A percentile compares a stretch with the other conserved stretches of the same genome.
phyloP scores from a whole-genome alignment of 768 basidiomycete species.

The Kwoniella bestiolae region DNA sequence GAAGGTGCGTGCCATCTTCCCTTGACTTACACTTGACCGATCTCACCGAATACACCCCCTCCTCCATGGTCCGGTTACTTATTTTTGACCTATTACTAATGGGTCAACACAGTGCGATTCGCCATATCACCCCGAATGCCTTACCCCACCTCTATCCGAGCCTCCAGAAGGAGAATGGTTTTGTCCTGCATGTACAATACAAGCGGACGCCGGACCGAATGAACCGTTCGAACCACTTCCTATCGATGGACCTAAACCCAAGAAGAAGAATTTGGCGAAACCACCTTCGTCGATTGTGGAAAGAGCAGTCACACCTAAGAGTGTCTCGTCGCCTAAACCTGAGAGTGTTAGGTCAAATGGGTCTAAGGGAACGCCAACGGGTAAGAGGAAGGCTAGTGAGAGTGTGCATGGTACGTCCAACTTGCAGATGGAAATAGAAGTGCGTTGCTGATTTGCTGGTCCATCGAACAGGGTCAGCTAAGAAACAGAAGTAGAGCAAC shows the following conservation, averaged over 20 bases:
- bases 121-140: conserved; percentile 82
- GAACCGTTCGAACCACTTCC: conserved; percentile 16
- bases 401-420: conserved; percentile 12
- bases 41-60: too few species aligned
- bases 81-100: too few species aligned
- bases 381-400: conserved; percentile 10
- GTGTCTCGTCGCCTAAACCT: not conserved
- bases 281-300: not conserved
- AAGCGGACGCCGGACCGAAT: conserved; percentile 21
- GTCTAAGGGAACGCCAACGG: conserved; percentile 6
- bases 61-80: too few species aligned
- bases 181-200: conserved; percentile 69
- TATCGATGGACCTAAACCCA: conserved; percentile 10
- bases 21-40: not conserved
- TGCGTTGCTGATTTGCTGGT: not conserved
- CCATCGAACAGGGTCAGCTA: conserved; percentile 15
- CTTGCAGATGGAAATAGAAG: not conserved
- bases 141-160: conserved; percentile 72
- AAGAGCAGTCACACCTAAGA: not conserved
- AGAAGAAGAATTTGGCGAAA: not conserved
- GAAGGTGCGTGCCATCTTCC: conserved; percentile 65
- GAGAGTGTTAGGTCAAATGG: conserved; percentile 1
- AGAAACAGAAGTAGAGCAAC: conserved; percentile 13
- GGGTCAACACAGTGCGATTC: conserved; percentile 77
- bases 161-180: conserved; percentile 87